A percentile compares a stretch with the other conserved stretches of the same genome.
Evolutionary conservation across 2,329 filamentous ascomycete genomes (phyloP).

Genomic region (Ophiocordyceps camponoti-floridani): DNA sequence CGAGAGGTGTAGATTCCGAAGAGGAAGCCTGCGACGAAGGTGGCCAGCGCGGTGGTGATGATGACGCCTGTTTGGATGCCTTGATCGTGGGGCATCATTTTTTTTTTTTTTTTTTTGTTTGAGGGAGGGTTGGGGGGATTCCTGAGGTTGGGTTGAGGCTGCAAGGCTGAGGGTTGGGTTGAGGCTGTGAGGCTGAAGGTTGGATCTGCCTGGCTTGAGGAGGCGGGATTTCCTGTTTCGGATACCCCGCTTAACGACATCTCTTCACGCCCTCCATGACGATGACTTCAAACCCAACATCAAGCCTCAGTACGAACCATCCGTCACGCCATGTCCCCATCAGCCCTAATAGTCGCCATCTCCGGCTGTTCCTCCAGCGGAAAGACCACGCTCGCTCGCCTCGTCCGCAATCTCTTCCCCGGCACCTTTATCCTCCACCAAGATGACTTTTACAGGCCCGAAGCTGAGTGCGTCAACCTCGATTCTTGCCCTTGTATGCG

Average conservation of each 20-base stretch:
- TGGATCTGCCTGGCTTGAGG: background rate
- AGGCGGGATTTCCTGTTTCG: background rate
- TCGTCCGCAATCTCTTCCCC: slow-evolving; percentile 69
- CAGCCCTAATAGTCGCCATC: slow-evolving; percentile 55
- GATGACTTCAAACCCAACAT: too few relatives aligned
- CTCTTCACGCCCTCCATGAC: too few relatives aligned
- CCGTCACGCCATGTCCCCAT: background rate
- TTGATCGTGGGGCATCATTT: slow-evolving; percentile 13
- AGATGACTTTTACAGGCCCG: slow-evolving; percentile 86
- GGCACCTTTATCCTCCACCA: slow-evolving; percentile 73
- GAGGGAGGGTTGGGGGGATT: background rate
- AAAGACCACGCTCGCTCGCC: slow-evolving; percentile 80
- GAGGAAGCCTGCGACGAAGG: slow-evolving; percentile 62
- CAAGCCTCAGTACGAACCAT: too few relatives aligned
- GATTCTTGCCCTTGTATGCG: background rate
- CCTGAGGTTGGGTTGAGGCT: slow-evolving; percentile 4
- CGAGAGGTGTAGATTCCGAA: slow-evolving; percentile 57
- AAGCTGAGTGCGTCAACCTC: slow-evolving; percentile 40
- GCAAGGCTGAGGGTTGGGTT: background rate
- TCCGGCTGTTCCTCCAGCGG: slow-evolving; percentile 85
- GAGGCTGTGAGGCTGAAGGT: background rate
- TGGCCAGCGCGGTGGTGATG: slow-evolving; percentile 55
- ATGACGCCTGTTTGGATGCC: slow-evolving; percentile 37
- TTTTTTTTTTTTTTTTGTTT: background rate
- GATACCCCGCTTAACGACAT: too few relatives aligned